Percentiles rank a stretch among this genome's conserved stretches.
Conservation (phyloP, 2,329 filamentous ascomycete species). For the Chaetomiaceae sp. region DNA sequence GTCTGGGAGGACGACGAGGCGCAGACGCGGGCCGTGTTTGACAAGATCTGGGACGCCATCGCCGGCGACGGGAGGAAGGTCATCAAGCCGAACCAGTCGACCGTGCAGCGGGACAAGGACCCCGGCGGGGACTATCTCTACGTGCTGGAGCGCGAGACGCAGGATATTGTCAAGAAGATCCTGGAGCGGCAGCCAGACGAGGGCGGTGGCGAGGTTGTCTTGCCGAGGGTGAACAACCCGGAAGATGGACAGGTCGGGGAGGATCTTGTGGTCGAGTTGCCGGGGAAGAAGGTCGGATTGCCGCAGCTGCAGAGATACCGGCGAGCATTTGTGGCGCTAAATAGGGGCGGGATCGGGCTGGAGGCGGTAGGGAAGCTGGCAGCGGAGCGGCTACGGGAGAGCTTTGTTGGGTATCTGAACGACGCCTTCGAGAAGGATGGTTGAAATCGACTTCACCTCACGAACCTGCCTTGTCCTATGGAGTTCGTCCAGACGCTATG, state of each 20-base stretch:
- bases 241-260: constrained; percentile 34
- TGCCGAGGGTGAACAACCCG: constrained; percentile 17
- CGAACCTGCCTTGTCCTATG: too few relatives aligned
- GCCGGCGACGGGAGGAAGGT: constrained; percentile 59
- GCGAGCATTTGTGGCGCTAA: constrained; percentile 72
- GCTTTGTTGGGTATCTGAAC: constrained; percentile 64
- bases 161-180: constrained; percentile 68
- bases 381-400: constrained; percentile 53
- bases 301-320: constrained; percentile 74
- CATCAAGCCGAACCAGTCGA: constrained; percentile 71
- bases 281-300: constrained; percentile 61
- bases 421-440: constrained; percentile 58
- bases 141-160: constrained; percentile 72
- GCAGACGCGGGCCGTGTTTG: constrained; percentile 52
- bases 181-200: constrained; percentile 64
- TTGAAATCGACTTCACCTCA: background rate
- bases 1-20: constrained; percentile 68
- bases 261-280: constrained; percentile 59
- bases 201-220: constrained; percentile 52
- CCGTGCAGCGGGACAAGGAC: constrained; percentile 60
- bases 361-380: constrained; percentile 52
- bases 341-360: constrained; percentile 62
- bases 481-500: too few relatives aligned
- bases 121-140: constrained; percentile 72
- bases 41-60: constrained; percentile 70